Percentiles rank a stretch among this genome's conserved stretches.
Conservation (phyloP, 2,329 filamentous ascomycete species). For the Beauveria sp. region DNA sequence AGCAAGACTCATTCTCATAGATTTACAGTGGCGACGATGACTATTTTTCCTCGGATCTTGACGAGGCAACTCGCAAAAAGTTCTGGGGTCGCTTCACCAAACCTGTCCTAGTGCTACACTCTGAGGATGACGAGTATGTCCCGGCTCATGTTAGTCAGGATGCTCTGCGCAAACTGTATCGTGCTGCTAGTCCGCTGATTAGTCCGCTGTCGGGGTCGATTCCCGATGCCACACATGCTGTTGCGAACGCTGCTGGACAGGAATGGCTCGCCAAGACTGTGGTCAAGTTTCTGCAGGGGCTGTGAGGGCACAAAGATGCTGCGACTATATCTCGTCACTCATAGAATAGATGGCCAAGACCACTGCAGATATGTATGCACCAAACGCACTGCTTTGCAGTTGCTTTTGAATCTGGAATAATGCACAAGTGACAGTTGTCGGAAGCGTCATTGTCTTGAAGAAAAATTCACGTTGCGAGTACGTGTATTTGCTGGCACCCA, state of each 20-base stretch:
- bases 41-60: constrained; percentile 77
- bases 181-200: constrained; percentile 33
- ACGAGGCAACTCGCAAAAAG: constrained; percentile 41
- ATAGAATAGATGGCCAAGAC: too few relatives aligned
- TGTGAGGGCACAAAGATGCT: constrained; percentile 6
- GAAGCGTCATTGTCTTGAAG: too few relatives aligned
- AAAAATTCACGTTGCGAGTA: too few relatives aligned
- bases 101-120: constrained; percentile 57
- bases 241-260: constrained; percentile 37
- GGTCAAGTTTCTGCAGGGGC: constrained; percentile 34
- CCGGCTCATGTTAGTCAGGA: constrained; percentile 50
- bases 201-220: constrained; percentile 46
- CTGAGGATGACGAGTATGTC: constrained; percentile 59
- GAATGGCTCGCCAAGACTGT: constrained; percentile 43
- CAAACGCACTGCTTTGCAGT: too few relatives aligned
- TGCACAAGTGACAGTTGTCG: too few relatives aligned
- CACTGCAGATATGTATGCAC: too few relatives aligned
- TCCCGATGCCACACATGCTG: constrained; percentile 44
- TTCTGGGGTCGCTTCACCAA: constrained; percentile 61
- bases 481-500: too few relatives aligned
- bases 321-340: not conserved
- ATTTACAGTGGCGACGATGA: constrained; percentile 64
- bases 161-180: constrained; percentile 51
- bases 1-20: not conserved
- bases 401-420: too few relatives aligned